Evolutionary conservation across 225 moss, liverwort and hornwort species (phyloP), one percentile per base, ranked within the genome.

Genomic region (Physcomitrellopsis africana): DNA sequence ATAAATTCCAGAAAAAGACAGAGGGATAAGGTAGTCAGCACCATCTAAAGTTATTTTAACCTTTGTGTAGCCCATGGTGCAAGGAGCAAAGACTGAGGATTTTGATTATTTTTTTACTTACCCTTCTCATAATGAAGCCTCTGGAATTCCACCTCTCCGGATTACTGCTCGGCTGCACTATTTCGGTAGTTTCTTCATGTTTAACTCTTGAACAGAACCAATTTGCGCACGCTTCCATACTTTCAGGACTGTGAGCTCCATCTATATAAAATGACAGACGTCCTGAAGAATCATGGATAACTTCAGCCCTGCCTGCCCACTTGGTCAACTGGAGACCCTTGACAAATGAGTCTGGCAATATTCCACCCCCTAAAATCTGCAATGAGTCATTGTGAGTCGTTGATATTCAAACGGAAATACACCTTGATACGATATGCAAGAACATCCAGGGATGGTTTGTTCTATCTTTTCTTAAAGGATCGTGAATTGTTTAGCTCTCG

Each of bases 161-260:
- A 60, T 32, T 73, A 26, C 51, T 79, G 65, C 61, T 80, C 10
- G 24, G 74, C 42, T 74, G 79, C 17, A 37, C 59, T 51, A 70
- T 18, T 59, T 67, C 53, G 45, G 72, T 10, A 68, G 41, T 68
- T 48, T 76, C 82, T 69, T 90, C 90, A 51, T 79, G 76, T 60
- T 85, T 79, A 19, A 87, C 26, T 63, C 77, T 58, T 37, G 85
- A 82, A 74, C 88, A 93, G 89, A 92, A 99, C 99, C 99, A 99
- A 68, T 84, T 88, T 65, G 93, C 90, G 86, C 99, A 95, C 18
- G 89, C 95, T 49, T 93, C 95, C 95, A 93, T 99, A 83, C 99
- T 99, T 80, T 99, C 99, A 19, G 99, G 99, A 80, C 95, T 99
- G 57, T 99, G 99, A 19, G 99, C 99, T 84, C 99, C 95, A 83